Evolutionary conservation across 345 rosid genomes (phyloP), one percentile per base, ranked within the genome.

Genomic region (Eucalyptus brandiana): DNA sequence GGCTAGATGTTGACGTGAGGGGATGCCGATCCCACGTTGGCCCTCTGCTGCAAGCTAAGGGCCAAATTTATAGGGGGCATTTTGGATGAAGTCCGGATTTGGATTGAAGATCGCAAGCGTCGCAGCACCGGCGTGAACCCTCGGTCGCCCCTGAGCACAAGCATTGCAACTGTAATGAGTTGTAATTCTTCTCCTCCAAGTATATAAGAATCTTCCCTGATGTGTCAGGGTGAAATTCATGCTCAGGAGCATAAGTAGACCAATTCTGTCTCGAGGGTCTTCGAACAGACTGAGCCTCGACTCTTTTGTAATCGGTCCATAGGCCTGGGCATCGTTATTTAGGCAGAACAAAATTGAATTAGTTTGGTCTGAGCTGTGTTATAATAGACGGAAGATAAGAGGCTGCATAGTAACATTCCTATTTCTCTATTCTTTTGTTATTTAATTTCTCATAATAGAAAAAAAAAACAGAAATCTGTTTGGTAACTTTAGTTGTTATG

Each of bases 371-470:
- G 4, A 1, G 56, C 56, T 53, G 10, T 0, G 56, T 53, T 7
- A 53, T 3, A 53, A 7, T 53, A 53, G 56, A 53, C 0, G 24
- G 56, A 53, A 53, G 56, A 19, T 53, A 53, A 19, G 56, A 19
- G 56, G 1, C 0, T 53, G 9, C 4, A 51, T 51, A 0, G 4
- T 0, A 19, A 53, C 24, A 2, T 53, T 53, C 9, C 1, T 53
- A 53, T 53, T 1, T 53, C 24, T 53, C 5, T 53, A 53, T 18
- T 53, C 2, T 7, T 53, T 19, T 53, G 24, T 19, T 53, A 1
- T 18, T 19, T 53, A 7, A 7, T 19, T 18, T 53, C 1, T 19
- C 10, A 2, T 2, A 53, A 1, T 53, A 53, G 0, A 19, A 53
- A 53, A 53, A 53, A 53, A 53, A 4, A 53, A 53, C 1, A 3